Evolutionary conservation across 2,329 filamentous ascomycete genomes (phyloP).

Genomic region (Fusarium sp.): DNA sequence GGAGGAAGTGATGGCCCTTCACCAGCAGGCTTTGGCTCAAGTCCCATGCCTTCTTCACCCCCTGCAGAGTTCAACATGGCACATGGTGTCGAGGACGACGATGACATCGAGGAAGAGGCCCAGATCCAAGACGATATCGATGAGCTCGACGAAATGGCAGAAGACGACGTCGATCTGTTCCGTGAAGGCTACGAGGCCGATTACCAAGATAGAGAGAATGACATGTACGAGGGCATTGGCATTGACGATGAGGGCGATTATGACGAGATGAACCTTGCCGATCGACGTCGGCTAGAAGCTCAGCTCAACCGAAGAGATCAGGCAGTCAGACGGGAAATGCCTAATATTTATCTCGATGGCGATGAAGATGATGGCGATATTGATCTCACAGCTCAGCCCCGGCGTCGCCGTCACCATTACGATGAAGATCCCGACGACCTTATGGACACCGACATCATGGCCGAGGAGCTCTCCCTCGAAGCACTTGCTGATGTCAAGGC

Average conservation of each 20-base stretch:
- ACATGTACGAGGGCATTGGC: constrained; percentile 76
- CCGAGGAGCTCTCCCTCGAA: constrained; percentile 93
- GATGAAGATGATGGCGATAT: constrained; percentile 88
- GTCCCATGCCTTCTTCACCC: constrained; percentile 74
- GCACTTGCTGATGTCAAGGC: constrained; percentile 94
- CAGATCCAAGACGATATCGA: constrained; percentile 80
- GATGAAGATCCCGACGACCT: constrained; percentile 95
- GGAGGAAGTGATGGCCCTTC: constrained; percentile 64
- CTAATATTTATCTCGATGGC: constrained; percentile 78
- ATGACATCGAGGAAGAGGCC: constrained; percentile 77
- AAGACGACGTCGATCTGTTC: constrained; percentile 84
- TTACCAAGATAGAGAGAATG: constrained; percentile 74
- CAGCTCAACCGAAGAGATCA: constrained; percentile 79
- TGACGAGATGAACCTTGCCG: constrained; percentile 73
- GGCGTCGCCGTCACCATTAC: constrained; percentile 87
- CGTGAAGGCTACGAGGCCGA: constrained; percentile 79
- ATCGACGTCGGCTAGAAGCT: constrained; percentile 77
- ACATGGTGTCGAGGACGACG: constrained; percentile 75
- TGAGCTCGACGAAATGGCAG: constrained; percentile 83
- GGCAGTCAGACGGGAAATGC: constrained; percentile 76
- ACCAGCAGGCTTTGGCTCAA: constrained; percentile 65
- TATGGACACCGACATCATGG: constrained; percentile 93
- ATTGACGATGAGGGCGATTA: constrained; percentile 84
- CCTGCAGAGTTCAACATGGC: constrained; percentile 71
- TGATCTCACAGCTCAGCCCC: constrained; percentile 86